Percentiles rank a stretch among this genome's conserved stretches.
Conservation (phyloP, 78 protist genomes). For the Dictyostelium purpureum region DNA sequence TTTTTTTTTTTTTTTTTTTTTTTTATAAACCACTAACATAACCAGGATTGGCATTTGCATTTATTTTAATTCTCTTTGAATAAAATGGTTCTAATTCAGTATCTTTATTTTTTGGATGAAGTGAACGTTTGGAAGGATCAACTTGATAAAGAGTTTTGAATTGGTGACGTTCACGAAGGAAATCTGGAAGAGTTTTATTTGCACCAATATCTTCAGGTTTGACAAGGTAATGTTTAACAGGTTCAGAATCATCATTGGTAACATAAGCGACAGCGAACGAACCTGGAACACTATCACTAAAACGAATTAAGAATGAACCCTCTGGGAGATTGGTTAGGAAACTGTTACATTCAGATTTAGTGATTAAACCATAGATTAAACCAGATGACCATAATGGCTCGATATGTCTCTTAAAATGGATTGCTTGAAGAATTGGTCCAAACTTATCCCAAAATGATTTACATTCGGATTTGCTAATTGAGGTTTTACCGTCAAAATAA, state of each 20-base stretch:
- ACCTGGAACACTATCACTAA: constrained; percentile 73
- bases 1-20: not conserved
- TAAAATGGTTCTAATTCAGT: constrained; percentile 20
- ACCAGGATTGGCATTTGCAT: constrained; percentile 41
- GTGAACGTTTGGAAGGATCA: constrained; percentile 33
- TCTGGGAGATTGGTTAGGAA: not conserved
- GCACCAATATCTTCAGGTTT: constrained; percentile 81
- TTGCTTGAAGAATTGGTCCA: constrained; percentile 73
- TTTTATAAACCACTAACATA: constrained; percentile 48
- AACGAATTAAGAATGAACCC: constrained; percentile 77
- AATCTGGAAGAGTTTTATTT: constrained; percentile 74
- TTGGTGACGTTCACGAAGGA: constrained; percentile 54
- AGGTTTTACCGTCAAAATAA: constrained; percentile 37
- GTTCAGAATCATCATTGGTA: constrained; percentile 67
- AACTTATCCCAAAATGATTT: constrained; percentile 74
- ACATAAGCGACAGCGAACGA: constrained; percentile 81
- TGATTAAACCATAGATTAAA: constrained; percentile 66
- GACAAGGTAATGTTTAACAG: constrained; percentile 78
- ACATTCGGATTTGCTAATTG: constrained; percentile 35
- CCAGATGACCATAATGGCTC: constrained; percentile 62
- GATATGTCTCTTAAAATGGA: constrained; percentile 80
- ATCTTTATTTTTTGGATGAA: constrained; percentile 50
- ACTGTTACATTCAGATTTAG: constrained; percentile 67
- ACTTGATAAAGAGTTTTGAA: constrained; percentile 47
- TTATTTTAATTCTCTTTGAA: constrained; percentile 25